Base-by-base conservation (phyloP, 495 filamentous ascomycete species). In the Penicillium turbatum region DNA sequence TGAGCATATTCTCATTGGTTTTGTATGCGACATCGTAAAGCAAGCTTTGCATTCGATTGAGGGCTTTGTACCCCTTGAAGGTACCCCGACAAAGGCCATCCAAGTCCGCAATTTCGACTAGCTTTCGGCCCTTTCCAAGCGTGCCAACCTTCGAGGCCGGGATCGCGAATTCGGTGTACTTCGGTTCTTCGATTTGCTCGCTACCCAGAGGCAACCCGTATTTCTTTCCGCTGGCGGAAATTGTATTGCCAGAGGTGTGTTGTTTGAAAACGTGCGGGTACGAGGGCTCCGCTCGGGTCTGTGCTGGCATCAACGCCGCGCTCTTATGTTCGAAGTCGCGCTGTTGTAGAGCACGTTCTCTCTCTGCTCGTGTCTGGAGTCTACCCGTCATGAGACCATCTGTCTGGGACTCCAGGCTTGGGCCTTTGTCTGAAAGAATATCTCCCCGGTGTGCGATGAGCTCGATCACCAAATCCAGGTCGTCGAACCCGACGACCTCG, bases 11-110 rank as follows among this genome's bases (percentile, higher is more conserved):
- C 70, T 97, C 93, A 64, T 81, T 96, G 6, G 89, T 95, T 63
- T 86, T 86, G 71, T 99, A 99, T 2, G 92, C 93, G 3, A 99
- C 90, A 3, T 92, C 90, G 66, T 95, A 96, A 5, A 97, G 87
- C 44, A 99, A 70, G 59, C 91, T 97, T 72, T 99, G 93, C 93
- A 99, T 99, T 19, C 93, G 85, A 62, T 99, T 99, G 44, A 99
- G 76, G 1, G 86, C 68, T 69, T 91, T 92, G 71, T 99, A 99
- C 0, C 90, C 92, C 60, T 86, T 88, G 71, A 99, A 99, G 1
- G 95, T 97, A n/a, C 80, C 80, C 54, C 82, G 79, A 65, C 92
- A 97, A 19, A 99, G 77, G 6, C 87, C 89, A 70, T 99, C 93
- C 82, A 99, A 79, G 4, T 87, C 85, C 16, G 79, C 70, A 37